Evolutionary conservation across 2,329 filamentous ascomycete genomes (phyloP), one percentile per base, ranked within the genome.

Genomic region (Aquanectria penicillioides): DNA sequence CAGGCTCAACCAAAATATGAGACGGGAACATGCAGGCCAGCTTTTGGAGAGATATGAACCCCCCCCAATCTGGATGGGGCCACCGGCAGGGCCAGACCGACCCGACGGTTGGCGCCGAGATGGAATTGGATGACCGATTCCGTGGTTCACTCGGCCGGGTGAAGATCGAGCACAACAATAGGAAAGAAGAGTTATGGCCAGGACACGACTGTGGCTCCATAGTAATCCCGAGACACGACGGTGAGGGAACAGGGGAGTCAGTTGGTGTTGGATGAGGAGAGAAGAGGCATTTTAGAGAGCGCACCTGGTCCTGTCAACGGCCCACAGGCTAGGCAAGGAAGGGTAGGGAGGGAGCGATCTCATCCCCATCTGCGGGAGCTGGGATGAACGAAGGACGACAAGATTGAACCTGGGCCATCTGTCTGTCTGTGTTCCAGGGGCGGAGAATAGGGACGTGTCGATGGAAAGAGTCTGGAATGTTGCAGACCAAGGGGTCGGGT

Each of bases 391-490:
- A 54, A 52, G 63, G 56, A 52, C 44, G 41, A 60, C 48, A 57
- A 59, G 54, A 66, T 61, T 61, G n/a, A 52, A 57, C 53, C 65
- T 53, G 47, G 55, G 43, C 55, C 31, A n/a, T n/a, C n/a, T n/a
- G n/a, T n/a, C 47, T 44, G 50, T 65, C 40, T 44, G 50, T 34
- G 40, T 43, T 56, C 41, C 49, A n/a, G n/a, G n/a, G 58, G 23
- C 28, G 33, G 41, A 22, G 26, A 62, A 58, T 52, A 47, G 44
- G 48, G 57, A 50, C 37, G 50, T 54, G 36, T 46, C 53, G 48
- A 51, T 63, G 57, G 63, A 63, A 67, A 59, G 57, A 62, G 52
- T 57, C 52, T 63, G 59, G 66, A 64, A 64, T 55, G 54, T 49
- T 46, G 57, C 54, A 53, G 38, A 46, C 33, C 54, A 60, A 59